A percentile compares a stretch with the other conserved stretches of the same genome.
Conservation (phyloP, 1,284 basidiomycete species). For the Trichosporon sp. region DNA sequence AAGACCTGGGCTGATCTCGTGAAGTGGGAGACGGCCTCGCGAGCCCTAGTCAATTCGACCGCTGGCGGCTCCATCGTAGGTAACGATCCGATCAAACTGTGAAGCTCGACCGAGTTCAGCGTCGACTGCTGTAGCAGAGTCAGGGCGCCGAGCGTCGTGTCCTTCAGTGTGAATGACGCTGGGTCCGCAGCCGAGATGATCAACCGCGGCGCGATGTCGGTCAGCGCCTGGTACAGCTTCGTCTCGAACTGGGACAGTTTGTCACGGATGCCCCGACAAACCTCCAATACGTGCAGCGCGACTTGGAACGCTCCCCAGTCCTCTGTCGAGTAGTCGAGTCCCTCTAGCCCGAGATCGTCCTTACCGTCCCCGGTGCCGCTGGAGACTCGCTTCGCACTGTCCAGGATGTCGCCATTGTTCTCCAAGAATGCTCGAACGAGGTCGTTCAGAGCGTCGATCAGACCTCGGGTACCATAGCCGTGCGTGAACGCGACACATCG, state of each 20-base stretch:
- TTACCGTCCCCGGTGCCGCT: conserved; percentile 23
- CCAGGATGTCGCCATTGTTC: conserved; percentile 59
- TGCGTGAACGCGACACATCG: conserved; percentile 80
- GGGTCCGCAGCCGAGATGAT: conserved; percentile 64
- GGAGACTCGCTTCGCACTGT: conserved; percentile 21
- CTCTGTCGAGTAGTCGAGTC: conserved; percentile 74
- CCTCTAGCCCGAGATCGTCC: conserved; percentile 50
- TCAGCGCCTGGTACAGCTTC: conserved; percentile 65
- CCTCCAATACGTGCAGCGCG: conserved; percentile 76
- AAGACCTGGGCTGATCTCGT: conserved; percentile 73
- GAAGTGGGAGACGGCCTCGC: conserved; percentile 66
- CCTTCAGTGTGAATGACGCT: conserved; percentile 59
- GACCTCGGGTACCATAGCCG: conserved; percentile 75
- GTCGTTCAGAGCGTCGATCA: conserved; percentile 72
- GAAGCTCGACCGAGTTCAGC: conserved; percentile 76
- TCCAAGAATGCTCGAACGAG: conserved; percentile 71
- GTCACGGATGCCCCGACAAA: conserved; percentile 70
- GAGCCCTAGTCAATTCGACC: conserved; percentile 64
- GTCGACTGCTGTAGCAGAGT: conserved; percentile 75
- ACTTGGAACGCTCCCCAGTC: conserved; percentile 85
- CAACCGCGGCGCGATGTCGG: conserved; percentile 65
- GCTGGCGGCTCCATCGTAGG: conserved; percentile 29
- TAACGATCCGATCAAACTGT: conserved; percentile 61
- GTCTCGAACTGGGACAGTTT: conserved; percentile 69
- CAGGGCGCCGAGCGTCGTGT: conserved; percentile 69